Evolutionary conservation across 306 rosid genomes (phyloP).

Genomic region (Dalbergia oliveri): DNA sequence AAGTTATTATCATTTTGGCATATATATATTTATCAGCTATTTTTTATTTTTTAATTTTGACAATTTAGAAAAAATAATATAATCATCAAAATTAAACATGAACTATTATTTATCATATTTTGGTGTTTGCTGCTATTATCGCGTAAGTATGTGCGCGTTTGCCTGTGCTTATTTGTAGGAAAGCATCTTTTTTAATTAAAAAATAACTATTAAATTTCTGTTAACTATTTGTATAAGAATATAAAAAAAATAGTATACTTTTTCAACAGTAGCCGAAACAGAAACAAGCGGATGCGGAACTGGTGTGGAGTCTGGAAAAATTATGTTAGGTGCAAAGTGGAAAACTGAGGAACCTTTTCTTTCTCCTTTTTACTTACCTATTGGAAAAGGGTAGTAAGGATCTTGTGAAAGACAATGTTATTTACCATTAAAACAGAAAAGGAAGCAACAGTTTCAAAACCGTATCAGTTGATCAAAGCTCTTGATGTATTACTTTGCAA

Average conservation of each 20-base stretch:
- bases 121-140: no score
- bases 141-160: no score
- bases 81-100: no score
- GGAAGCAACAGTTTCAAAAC: slow-evolving; percentile 60
- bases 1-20: no score
- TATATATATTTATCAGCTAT: no score
- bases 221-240: no score
- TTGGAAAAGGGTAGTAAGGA: slow-evolving; percentile 37
- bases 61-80: no score
- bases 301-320: not conserved
- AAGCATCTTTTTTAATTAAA: no score
- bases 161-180: not conserved
- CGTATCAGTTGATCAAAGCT: slow-evolving; percentile 54
- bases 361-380: slow-evolving; percentile 14
- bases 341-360: slow-evolving; percentile 33
- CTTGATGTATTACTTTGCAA: slow-evolving; percentile 58
- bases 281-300: not conserved
- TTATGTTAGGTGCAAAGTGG: slow-evolving; percentile 36
- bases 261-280: not conserved
- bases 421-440: slow-evolving; percentile 60
- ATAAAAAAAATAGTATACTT: no score
- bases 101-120: no score
- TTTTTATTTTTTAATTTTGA: no score
- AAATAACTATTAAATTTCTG: no score
- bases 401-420: slow-evolving; percentile 42